Evolutionary conservation across 1,284 basidiomycete species (phyloP).

Genomic region (Cutaneotrichosporon sp.): DNA sequence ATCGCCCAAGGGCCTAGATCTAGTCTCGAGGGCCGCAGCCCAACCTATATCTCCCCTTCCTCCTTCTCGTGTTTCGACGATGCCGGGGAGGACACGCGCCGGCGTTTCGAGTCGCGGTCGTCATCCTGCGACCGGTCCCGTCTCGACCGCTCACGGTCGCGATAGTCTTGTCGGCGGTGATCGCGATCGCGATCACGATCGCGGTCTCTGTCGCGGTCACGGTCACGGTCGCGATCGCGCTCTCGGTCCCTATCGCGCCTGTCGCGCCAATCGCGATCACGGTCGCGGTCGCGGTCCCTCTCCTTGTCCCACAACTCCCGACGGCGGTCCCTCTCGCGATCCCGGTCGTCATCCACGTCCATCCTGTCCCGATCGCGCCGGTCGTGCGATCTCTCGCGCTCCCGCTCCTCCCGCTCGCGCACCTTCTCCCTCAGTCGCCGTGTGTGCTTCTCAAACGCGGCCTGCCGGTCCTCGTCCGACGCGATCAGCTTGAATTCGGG

Average conservation of each 20-base stretch:
- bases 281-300: slow-evolving; percentile 18
- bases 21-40: neutral
- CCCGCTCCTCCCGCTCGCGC: slow-evolving; percentile 53
- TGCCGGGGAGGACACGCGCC: slow-evolving; percentile 10
- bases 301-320: slow-evolving; percentile 20
- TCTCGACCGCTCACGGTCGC: slow-evolving; percentile 19
- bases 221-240: slow-evolving; percentile 16
- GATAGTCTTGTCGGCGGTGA: slow-evolving; percentile 16
- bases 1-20: slow-evolving; percentile 9
- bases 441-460: slow-evolving; percentile 77
- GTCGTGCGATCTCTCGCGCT: slow-evolving; percentile 37
- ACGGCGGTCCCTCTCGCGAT: slow-evolving; percentile 45
- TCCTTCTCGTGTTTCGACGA: slow-evolving; percentile 7
- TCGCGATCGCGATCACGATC: slow-evolving; percentile 13
- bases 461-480: slow-evolving; percentile 64
- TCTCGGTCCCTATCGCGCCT: slow-evolving; percentile 14
- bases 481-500: slow-evolving; percentile 78
- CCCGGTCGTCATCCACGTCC: slow-evolving; percentile 20
- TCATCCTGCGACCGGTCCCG: slow-evolving; percentile 7
- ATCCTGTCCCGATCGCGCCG: slow-evolving; percentile 24
- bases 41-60: slow-evolving; percentile 19
- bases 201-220: slow-evolving; percentile 6
- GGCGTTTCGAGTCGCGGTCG: slow-evolving; percentile 24
- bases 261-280: slow-evolving; percentile 44
- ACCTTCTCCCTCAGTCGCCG: slow-evolving; percentile 80